Conservation (phyloP, 2,329 filamentous ascomycete species). For the Aspergillus sp. region DNA sequence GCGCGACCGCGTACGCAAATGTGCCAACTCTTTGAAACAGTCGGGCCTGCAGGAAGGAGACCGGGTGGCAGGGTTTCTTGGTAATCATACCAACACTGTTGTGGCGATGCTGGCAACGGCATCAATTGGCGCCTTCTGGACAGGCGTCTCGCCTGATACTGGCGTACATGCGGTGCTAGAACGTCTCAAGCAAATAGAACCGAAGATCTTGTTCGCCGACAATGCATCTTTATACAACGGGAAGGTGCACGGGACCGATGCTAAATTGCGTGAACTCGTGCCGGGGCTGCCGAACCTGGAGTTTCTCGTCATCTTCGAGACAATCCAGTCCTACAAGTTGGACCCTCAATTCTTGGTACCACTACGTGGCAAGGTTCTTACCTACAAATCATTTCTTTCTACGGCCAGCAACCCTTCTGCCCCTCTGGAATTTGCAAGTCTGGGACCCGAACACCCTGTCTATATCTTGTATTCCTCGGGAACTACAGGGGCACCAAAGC, state of each 20-base stretch:
- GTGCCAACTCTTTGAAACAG: conserved; percentile 68
- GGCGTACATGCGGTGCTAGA: conserved; percentile 90
- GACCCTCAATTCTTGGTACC: conserved; percentile 38
- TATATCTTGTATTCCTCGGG: conserved; percentile 94
- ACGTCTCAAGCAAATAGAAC: conserved; percentile 79
- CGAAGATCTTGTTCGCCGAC: conserved; percentile 80
- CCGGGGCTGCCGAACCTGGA: conserved; percentile 66
- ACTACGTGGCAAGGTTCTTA: conserved; percentile 40
- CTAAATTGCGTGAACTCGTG: conserved; percentile 78
- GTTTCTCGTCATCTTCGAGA: conserved; percentile 73
- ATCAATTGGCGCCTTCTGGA: conserved; percentile 86
- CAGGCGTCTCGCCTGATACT: conserved; percentile 87
- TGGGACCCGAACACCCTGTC: conserved; percentile 81
- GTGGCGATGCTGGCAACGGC: conserved; percentile 85
- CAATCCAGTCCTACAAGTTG: conserved; percentile 50
- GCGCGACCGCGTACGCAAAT: conserved; percentile 73
- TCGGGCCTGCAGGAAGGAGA: conserved; percentile 65
- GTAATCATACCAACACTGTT: conserved; percentile 84
- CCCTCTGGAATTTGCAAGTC: conserved; percentile 68
- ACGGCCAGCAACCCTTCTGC: conserved; percentile 41
- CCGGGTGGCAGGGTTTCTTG: conserved; percentile 72
- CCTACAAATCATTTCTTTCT: conserved; percentile 50
- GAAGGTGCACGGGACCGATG: conserved; percentile 76
- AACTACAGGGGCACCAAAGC: conserved; percentile 84
- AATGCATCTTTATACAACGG: conserved; percentile 90